Conservation (phyloP, 371 early-diverging fungal genomes). For the Apophysomyces trapeziformis region DNA sequence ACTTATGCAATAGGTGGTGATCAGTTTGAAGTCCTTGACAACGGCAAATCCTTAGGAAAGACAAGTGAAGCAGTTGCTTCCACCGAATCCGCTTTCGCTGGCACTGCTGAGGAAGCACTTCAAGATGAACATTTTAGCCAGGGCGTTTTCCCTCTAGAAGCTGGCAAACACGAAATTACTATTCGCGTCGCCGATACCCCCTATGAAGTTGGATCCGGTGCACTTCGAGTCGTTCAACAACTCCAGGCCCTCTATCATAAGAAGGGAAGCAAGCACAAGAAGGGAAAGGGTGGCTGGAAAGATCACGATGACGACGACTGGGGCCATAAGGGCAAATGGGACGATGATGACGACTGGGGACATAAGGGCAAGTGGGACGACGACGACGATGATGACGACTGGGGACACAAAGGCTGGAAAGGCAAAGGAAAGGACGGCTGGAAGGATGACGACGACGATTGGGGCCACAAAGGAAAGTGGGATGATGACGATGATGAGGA, state of each 20-base stretch:
- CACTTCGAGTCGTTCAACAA: conserved; percentile 36
- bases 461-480: conserved; percentile 9
- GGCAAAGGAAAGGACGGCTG: not conserved
- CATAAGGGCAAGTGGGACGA: conserved; percentile 9
- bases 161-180: conserved; percentile 36
- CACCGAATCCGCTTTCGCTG: conserved; percentile 21
- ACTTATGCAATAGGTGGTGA: conserved; percentile 32
- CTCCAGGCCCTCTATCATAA: conserved; percentile 38
- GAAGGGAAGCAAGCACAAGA: conserved; percentile 18
- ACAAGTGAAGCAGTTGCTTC: conserved; percentile 26
- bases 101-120: conserved; percentile 31
- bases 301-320: conserved; percentile 10
- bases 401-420: conserved; percentile 7
- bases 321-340: conserved; percentile 18
- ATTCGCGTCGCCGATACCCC: conserved; percentile 35
- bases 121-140: conserved; percentile 36
- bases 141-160: conserved; percentile 23
- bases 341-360: conserved; percentile 21
- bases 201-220: conserved; percentile 33
- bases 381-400: conserved; percentile 11
- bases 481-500: conserved; percentile 15
- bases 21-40: conserved; percentile 35
- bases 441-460: conserved; percentile 17
- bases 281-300: conserved; percentile 16
- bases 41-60: conserved; percentile 28